Conservation (phyloP, 768 basidiomycete genomes). For the Amanita subjunquillea region DNA sequence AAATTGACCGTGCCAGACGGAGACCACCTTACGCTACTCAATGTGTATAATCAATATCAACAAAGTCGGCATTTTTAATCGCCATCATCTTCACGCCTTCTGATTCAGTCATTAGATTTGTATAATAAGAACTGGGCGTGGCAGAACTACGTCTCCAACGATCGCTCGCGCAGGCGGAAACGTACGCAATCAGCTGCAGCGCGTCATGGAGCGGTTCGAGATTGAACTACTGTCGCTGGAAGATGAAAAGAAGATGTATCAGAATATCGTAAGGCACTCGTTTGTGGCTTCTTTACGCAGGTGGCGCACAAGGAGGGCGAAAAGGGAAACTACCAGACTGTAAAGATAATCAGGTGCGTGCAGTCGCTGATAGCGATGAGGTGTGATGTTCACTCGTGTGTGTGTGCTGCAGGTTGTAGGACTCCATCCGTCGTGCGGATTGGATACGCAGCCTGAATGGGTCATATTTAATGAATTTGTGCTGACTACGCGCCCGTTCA, state of each 20-base stretch:
- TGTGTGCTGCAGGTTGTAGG: constrained; percentile 39
- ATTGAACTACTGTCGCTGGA: constrained; percentile 59
- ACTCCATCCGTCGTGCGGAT: constrained; percentile 83
- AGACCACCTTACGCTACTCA: constrained; percentile 92
- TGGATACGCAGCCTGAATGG: constrained; percentile 86
- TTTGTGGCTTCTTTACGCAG: constrained; percentile 98
- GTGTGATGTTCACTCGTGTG: no score
- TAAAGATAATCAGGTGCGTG: constrained; percentile 88
- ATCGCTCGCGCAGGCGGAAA: constrained; percentile 68
- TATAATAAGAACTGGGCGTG: constrained; percentile 85
- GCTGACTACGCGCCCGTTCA: no score
- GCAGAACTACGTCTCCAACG: constrained; percentile 74
- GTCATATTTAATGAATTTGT: constrained; percentile 71
- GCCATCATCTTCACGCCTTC: no score
- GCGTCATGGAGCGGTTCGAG: constrained; percentile 87
- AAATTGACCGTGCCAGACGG: constrained; percentile 84
- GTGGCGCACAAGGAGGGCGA: constrained; percentile 92
- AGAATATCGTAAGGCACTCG: constrained; percentile 76
- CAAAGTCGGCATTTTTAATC: constrained; percentile 42
- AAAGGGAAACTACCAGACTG: constrained; percentile 78
- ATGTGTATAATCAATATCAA: constrained; percentile 90
- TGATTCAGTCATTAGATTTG: no score
- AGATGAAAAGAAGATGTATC: constrained; percentile 62
- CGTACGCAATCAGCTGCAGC: constrained; percentile 79
- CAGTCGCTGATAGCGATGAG: no score